phyloP scores from a whole-genome alignment of 495 filamentous ascomycete genomes.

The Cercophora sp. region DNA sequence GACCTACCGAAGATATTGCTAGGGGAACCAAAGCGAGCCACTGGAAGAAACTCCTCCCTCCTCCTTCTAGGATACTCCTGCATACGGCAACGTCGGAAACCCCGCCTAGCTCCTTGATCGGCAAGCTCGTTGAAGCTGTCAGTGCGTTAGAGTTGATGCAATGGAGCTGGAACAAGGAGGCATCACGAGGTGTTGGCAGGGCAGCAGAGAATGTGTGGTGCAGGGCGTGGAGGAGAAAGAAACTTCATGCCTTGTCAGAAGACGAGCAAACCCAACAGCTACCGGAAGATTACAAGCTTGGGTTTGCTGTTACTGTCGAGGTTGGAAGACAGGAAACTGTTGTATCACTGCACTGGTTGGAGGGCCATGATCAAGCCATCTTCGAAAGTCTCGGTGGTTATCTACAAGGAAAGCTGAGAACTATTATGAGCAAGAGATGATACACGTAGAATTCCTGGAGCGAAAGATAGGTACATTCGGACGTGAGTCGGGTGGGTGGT shows the following conservation, averaged over 20 bases:
- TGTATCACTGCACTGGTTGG: constrained; percentile 66
- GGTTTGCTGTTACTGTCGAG: constrained; percentile 23
- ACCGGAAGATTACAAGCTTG: constrained; percentile 18
- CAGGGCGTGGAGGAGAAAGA: constrained; percentile 41
- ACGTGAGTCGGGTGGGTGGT: too few relatives aligned
- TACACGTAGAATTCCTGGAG: not conserved
- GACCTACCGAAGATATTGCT: constrained; percentile 59
- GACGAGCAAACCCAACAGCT: constrained; percentile 5
- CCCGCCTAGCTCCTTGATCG: constrained; percentile 14
- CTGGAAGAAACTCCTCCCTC: constrained; percentile 55
- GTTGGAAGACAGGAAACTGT: constrained; percentile 15
- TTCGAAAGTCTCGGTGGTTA: constrained; percentile 91
- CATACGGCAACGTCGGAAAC: not conserved
- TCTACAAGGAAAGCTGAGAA: constrained; percentile 38
- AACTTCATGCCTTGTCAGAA: constrained; percentile 15
- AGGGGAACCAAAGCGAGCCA: constrained; percentile 51
- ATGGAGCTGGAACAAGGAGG: constrained; percentile 39
- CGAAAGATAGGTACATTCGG: not conserved
- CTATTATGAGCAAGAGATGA: not conserved
- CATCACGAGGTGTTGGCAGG: constrained; percentile 34
- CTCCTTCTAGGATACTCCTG: constrained; percentile 48
- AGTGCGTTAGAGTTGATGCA: constrained; percentile 56
- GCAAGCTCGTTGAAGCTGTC: constrained; percentile 18
- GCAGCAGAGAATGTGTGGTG: constrained; percentile 48
- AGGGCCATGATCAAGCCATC: constrained; percentile 66